Conservation (phyloP, 2,329 filamentous ascomycete genomes). For the Delphinella strobiligena region DNA sequence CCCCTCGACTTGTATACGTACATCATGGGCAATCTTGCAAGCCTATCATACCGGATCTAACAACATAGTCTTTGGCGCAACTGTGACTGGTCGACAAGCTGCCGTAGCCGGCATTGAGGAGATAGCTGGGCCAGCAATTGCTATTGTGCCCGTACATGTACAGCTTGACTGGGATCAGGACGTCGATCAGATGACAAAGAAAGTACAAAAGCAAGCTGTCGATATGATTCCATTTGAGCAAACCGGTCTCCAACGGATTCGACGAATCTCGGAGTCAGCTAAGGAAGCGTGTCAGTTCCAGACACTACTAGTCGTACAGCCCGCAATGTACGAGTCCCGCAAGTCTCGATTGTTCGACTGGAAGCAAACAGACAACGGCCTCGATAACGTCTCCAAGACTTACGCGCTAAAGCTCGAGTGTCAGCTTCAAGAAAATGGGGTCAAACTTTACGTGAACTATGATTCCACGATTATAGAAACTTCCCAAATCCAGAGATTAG, state of each 20-base stretch:
- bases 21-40: constrained; percentile 21
- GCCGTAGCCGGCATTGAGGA: constrained; percentile 21
- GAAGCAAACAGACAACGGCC: too few relatives aligned
- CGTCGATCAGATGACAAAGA: constrained; percentile 13
- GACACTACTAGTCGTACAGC: constrained; percentile 43
- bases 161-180: constrained; percentile 16
- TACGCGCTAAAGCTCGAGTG: constrained; percentile 39
- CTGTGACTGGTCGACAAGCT: constrained; percentile 24
- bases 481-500: constrained; percentile 8
- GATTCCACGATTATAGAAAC: constrained; percentile 6
- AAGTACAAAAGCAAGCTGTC: constrained; percentile 12
- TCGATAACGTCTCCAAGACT: constrained; percentile 16
- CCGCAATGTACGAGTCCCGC: too few relatives aligned
- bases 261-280: too few relatives aligned
- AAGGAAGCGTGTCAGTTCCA: constrained; percentile 45
- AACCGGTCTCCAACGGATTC: too few relatives aligned
- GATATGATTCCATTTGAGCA: constrained; percentile 26
- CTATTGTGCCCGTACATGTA: constrained; percentile 26
- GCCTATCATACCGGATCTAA: constrained; percentile 16
- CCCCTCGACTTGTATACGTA: constrained; percentile 18
- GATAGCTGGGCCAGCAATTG: constrained; percentile 25
- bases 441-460: constrained; percentile 21
- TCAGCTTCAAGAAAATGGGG: constrained; percentile 30
- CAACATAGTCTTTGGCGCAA: constrained; percentile 25
- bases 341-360: too few relatives aligned